Evolutionary conservation across 257 asterid genomes (phyloP).

Genomic region (Echium plantagineum): DNA sequence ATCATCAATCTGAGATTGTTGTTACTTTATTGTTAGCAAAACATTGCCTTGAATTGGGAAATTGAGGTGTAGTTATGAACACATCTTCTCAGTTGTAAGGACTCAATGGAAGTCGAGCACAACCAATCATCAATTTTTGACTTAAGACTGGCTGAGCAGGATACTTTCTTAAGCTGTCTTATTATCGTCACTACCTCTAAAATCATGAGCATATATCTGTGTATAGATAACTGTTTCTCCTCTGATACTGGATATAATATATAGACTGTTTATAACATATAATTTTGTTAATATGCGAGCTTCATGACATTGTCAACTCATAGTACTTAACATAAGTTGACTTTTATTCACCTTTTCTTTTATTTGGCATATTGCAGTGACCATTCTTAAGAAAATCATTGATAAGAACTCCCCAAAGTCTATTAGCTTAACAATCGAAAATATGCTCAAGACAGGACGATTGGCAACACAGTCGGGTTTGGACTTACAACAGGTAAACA

Average conservation of each 20-base stretch:
- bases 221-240: not conserved
- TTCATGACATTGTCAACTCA: not conserved
- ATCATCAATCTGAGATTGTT: too few species aligned
- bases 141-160: too few species aligned
- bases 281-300: not conserved
- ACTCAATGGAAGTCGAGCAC: too few species aligned
- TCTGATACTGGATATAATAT: too few species aligned
- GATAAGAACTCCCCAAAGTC: conserved; percentile 51
- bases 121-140: too few species aligned
- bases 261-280: too few species aligned
- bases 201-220: not conserved
- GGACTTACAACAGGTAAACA: conserved; percentile 86
- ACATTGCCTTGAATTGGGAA: too few species aligned
- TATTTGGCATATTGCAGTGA: conserved; percentile 35
- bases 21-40: too few species aligned
- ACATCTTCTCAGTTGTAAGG: too few species aligned
- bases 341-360: not conserved
- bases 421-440: conserved; percentile 64
- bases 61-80: too few species aligned
- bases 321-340: not conserved
- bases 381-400: conserved; percentile 47
- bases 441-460: conserved; percentile 79
- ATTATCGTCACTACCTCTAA: not conserved
- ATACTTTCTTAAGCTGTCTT: too few species aligned
- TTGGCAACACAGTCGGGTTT: conserved; percentile 63